These are phyloP conservation scores for Globisporangium cystogenes DNA, from an alignment of 352 stramenopile genomes.

Conservation along the genomic window DNA sequence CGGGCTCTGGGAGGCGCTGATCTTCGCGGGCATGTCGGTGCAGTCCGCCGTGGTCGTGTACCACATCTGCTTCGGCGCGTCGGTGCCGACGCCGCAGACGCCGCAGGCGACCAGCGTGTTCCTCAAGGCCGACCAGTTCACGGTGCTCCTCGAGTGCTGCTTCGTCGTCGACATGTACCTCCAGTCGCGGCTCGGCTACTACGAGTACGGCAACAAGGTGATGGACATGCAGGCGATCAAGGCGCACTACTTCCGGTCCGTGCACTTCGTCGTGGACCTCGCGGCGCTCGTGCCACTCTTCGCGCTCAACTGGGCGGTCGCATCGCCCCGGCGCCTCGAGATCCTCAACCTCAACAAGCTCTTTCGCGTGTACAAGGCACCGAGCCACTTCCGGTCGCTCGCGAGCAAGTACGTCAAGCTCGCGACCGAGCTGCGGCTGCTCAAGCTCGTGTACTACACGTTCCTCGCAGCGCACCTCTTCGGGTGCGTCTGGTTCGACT, in stretches of 20 bases:
- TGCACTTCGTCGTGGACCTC: conserved; percentile 37
- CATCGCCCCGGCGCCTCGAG: conserved; percentile 20
- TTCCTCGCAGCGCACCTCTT: conserved; percentile 50
- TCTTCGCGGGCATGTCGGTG: conserved; percentile 30
- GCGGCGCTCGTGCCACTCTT: conserved; percentile 36
- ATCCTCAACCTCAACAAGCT: conserved; percentile 56
- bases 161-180: conserved; percentile 52
- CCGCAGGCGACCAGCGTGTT: conserved; percentile 17
- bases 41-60: conserved; percentile 43
- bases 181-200: conserved; percentile 46
- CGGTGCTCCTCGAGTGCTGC: conserved; percentile 29
- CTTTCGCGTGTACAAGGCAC: conserved; percentile 40
- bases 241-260: conserved; percentile 33
- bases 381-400: conserved; percentile 36
- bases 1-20: conserved; percentile 40
- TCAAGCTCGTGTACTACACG: conserved; percentile 53
- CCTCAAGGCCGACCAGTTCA: conserved; percentile 20
- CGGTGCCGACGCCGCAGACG: not conserved
- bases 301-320: conserved; percentile 29
- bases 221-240: conserved; percentile 40
- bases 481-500: conserved; percentile 57
- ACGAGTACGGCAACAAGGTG: conserved; percentile 62
- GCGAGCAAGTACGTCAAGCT: conserved; percentile 50
- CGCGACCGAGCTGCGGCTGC: conserved; percentile 38
- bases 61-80: conserved; percentile 39